Conservation (phyloP, 169 alveolate species). For the Prorocentrum cordatum region DNA sequence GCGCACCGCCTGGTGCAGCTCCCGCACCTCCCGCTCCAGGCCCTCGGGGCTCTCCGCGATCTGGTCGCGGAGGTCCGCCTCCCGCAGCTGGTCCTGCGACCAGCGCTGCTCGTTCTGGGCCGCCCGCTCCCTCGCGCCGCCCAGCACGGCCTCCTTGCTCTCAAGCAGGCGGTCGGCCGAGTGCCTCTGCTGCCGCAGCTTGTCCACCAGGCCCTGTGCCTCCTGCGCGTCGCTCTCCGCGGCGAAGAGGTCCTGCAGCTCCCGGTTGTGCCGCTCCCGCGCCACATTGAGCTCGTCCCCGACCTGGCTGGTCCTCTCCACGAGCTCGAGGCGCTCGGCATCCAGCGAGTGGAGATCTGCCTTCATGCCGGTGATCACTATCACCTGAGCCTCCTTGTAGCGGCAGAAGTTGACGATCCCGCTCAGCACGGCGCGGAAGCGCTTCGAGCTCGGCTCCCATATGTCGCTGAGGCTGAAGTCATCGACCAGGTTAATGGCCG, state of each 20-base stretch:
- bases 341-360: conserved; percentile 18
- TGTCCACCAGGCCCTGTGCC: conserved; percentile 4
- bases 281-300: conserved; percentile 14
- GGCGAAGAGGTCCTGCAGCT: conserved; percentile 19
- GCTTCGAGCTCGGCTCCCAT: conserved; percentile 46
- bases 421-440: conserved; percentile 47
- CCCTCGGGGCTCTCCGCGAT: conserved; percentile 53
- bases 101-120: not conserved
- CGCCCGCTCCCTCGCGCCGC: not conserved
- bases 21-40: conserved; percentile 33
- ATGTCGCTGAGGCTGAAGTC: conserved; percentile 48
- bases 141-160: too few relatives aligned
- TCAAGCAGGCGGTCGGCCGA: conserved; percentile 54
- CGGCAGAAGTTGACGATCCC: conserved; percentile 58
- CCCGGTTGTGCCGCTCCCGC: conserved; percentile 30
- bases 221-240: conserved; percentile 37
- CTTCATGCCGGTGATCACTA: conserved; percentile 50
- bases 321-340: conserved; percentile 17
- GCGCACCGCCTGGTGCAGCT: too few relatives aligned
- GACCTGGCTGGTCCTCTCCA: conserved; percentile 45
- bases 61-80: not conserved
- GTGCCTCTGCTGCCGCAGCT: conserved; percentile 8
- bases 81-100: not conserved
- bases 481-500: conserved; percentile 22
- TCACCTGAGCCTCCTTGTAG: conserved; percentile 39